Base-by-base conservation (phyloP, 305 asterid genomes). In the Fraxinus xanthoxyloides region DNA sequence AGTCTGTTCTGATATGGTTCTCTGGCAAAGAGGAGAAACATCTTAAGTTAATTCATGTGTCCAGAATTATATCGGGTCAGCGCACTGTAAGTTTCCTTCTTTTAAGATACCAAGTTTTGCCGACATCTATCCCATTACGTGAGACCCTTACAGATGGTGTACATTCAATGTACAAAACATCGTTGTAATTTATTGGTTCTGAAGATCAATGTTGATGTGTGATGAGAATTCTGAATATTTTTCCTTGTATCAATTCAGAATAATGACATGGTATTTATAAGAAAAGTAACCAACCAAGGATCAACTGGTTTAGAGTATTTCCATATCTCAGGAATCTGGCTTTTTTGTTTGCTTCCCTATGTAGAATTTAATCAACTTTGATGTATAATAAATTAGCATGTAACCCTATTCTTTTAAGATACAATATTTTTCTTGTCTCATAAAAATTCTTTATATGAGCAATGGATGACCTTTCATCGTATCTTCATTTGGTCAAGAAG, bases 1-100 rank as follows among this genome's bases (percentile, higher is more conserved):
- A 96, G 88, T 89, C 99, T 85, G 92, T 92, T 91, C 93, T 96
- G 86, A 90, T 96, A 87, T 96, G 99, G 99, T 93, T 91, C 86
- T 96, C 99, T 30, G 98, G 98, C 83, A 96, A 94, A 92, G 98
- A 96, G 89, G 98, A 96, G 97, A 94, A 96, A 87, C 97, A 92
- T 85, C 98, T 96, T 69, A 96, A 92, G 88, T 93, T 96, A 81
- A 93, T 97, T 90, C 93, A 94, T 54, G 98, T 96, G 26, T 90
- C 98, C 85, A 89, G 98, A 89, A 96, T 96, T 86, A 91, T 94
- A 82, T 96, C 99, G 59, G 99, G 98, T 77, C 99, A 94, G 93
- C 98, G 98, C 77, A 94, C 99, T 36, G 98, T 93, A 89, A 93
- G 97, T 90, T 80, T 84, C 81, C 85, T 77, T 43, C 72, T 84